phyloP scores from a whole-genome alignment of 106 monocot species.

The Dendrobium chrysotoxum region DNA sequence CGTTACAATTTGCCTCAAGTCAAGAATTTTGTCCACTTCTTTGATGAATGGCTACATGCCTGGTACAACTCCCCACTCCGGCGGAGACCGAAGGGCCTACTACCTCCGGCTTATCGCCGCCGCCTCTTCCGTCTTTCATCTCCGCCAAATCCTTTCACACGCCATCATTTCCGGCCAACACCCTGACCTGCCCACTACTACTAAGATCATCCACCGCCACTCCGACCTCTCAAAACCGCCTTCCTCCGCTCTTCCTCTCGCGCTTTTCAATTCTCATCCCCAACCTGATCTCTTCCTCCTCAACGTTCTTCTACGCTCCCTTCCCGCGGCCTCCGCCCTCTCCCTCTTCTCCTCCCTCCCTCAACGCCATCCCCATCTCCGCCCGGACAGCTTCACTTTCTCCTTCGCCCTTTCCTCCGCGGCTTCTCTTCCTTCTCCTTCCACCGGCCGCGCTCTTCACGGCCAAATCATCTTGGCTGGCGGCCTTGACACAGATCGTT shows the following conservation, averaged over 20 bases:
- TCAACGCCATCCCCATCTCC: slow-evolving; percentile 24
- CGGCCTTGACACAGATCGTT: slow-evolving; percentile 35
- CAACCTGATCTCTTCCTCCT: slow-evolving; percentile 54
- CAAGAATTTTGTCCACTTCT: too few relatives aligned
- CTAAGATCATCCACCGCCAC: slow-evolving; percentile 49
- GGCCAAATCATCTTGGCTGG: slow-evolving; percentile 23
- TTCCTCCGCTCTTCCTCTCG: slow-evolving; percentile 20
- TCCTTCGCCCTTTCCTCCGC: slow-evolving; percentile 31
- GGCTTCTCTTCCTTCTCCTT: slow-evolving; percentile 5
- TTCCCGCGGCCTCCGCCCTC: slow-evolving; percentile 16
- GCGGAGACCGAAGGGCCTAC: background rate
- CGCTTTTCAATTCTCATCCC: slow-evolving; percentile 43
- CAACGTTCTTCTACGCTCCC: slow-evolving; percentile 53
- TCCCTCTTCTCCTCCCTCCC: slow-evolving; percentile 34
- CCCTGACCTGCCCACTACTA: slow-evolving; percentile 39
- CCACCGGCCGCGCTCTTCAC: slow-evolving; percentile 36
- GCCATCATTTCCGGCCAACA: slow-evolving; percentile 37
- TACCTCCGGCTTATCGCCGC: slow-evolving; percentile 43
- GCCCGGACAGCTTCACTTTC: slow-evolving; percentile 39
- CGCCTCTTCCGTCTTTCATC: slow-evolving; percentile 33
- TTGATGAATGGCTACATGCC: background rate
- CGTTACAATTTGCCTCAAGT: background rate
- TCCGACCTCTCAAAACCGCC: slow-evolving; percentile 20
- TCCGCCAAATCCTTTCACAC: slow-evolving; percentile 54
- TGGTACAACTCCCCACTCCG: background rate